Evolutionary conservation across 2,329 filamentous ascomycete species (phyloP), one percentile per base, ranked within the genome.

Genomic region (Sclerotinia spermophila): DNA sequence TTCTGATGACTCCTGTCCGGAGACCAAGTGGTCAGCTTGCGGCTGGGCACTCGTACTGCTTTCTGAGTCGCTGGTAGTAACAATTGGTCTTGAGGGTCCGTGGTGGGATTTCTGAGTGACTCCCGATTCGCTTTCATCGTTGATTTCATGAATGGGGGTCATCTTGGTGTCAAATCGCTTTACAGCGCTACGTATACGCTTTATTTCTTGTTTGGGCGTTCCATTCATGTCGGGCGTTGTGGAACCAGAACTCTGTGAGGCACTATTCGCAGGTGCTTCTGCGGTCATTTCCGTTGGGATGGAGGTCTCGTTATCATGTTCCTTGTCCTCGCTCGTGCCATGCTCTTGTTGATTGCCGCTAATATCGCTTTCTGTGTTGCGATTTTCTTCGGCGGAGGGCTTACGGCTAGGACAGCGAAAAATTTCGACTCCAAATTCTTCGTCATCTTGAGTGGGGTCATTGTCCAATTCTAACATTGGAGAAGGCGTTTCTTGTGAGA

Each of bases 211-310:
- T 27, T 17, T 3, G n/a, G 24, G 2, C 0, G 27, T 7, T 27
- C n/a, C n/a, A 17, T 27, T 15, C 3, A 30, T 27, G 2, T 2
- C n/a, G 3, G 13, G 5, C 0, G 27, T 27, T 17, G 5, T 7
- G 7, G 48, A 30, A 27, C 6, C 27, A 27, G 27, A 27, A 17
- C 17, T 7, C 1, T 53, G 48, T 2, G 5, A 30, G 5, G 1
- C 48, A 5, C 48, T 27, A 2, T 13, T n/a, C n/a, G n/a, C n/a
- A 13, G 4, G 2, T 30, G n/a, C 48, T 17, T 17, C 48, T 27
- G 48, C 24, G 5, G 11, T 11, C 27, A 24, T 11, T n/a, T 11
- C 48, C 15, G 17, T n/a, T 17, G 5, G 11, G 24, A 8, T 27
- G 48, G 48, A 45, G 8, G 44, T 45, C 21, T 45, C 44, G 44